Base-by-base conservation (phyloP, 148 eudicot genomes). In the Camellia japonica region DNA sequence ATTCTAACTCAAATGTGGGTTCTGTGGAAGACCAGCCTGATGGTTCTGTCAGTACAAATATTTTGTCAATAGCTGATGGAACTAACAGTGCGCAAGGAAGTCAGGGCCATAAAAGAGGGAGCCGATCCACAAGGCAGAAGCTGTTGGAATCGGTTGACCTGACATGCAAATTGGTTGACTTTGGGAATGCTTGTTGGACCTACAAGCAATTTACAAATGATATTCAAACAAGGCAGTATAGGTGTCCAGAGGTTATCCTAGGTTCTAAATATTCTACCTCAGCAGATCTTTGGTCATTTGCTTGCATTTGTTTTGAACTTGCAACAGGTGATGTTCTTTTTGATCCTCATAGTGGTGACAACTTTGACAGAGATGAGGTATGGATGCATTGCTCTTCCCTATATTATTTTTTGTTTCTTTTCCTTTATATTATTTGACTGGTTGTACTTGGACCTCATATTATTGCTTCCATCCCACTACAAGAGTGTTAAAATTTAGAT, bases 221-320 rank as follows among this genome's bases (percentile, higher is more conserved):
- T 76, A 87, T 89, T 67, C 92, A 89, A 82, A 89, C 92, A 46
- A 84, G 92, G 81, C 92, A 89, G 56, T 89, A 89, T 77, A 84
- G 92, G 79, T 82, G 89, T 81, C 90, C 92, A 43, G 92, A 87
- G 82, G 92, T 89, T 74, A 83, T 89, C 80, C 90, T 89, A 47
- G 92, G 92, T 74, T 84, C 89, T 46, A 89, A 86, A 77, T 89
- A 89, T 83, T 87, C 92, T 44, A 86, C 90, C 68, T 78, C 90
- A 7, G 92, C 90, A 65, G 92, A 89, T 77, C 62, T 89, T 64
- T 89, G 92, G 92, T 89, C 92, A 43, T 89, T 89, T 81, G 90
- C 92, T 66, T 89, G 92, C 89, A 89, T 89, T 68, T 89, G 92
- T 87, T 89, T 89, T 75, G 92, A 89, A 85, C 90, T 89, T 62